A percentile compares a stretch with the other conserved stretches of the same genome.
Conservation (phyloP, 2,329 filamentous ascomycete genomes). For the Colletotrichum cereale region DNA sequence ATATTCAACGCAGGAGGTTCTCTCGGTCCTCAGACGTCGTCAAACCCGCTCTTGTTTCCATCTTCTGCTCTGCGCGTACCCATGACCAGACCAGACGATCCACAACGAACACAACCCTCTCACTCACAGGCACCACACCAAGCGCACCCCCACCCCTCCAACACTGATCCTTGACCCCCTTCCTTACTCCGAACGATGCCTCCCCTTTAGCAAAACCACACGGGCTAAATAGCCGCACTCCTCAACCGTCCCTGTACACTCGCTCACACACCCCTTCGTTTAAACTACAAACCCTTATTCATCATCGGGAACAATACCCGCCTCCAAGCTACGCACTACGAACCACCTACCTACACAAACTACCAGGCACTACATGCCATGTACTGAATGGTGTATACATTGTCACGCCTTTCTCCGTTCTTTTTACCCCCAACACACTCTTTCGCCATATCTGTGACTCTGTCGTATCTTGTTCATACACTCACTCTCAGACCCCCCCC, state of each 20-base stretch:
- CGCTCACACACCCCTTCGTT: conserved; percentile 10
- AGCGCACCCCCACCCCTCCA: neutral
- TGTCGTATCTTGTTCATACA: neutral
- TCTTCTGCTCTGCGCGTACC: conserved; percentile 17
- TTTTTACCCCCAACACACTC: neutral
- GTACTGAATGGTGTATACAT: neutral
- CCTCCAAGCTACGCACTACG: conserved; percentile 5
- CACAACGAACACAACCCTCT: conserved; percentile 38
- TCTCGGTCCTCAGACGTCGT: conserved; percentile 32
- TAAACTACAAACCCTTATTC: conserved; percentile 10
- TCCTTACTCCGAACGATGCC: neutral
- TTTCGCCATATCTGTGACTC: neutral
- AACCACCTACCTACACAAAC: too few relatives aligned
- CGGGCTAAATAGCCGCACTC: too few relatives aligned
- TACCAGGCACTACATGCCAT: neutral
- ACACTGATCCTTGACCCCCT: conserved; percentile 11
- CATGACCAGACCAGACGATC: conserved; percentile 36
- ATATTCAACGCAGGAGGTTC: conserved; percentile 10
- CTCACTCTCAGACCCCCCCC: neutral
- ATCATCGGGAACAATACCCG: neutral
- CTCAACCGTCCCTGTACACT: conserved; percentile 10
- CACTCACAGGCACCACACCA: conserved; percentile 11
- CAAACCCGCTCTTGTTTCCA: conserved; percentile 32
- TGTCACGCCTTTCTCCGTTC: neutral
- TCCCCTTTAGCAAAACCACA: too few relatives aligned